Evolutionary conservation across 495 filamentous ascomycete species (phyloP).

Genomic region (Elaphomyces granulatus): DNA sequence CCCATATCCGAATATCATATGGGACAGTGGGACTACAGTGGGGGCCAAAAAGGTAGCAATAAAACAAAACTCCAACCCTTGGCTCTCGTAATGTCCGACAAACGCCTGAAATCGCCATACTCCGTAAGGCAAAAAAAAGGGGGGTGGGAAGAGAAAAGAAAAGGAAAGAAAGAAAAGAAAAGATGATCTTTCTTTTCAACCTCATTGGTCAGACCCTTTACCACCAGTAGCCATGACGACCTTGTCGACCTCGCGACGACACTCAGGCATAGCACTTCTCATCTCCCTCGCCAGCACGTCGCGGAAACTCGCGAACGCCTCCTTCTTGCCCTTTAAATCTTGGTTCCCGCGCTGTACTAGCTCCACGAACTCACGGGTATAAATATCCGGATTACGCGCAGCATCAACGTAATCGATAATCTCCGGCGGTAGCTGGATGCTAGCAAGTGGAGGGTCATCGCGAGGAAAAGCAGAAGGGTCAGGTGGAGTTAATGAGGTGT

Average conservation of each 20-base stretch:
- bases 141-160: too few relatives aligned
- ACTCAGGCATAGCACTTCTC: conserved; percentile 59
- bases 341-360: conserved; percentile 73
- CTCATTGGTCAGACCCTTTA: too few relatives aligned
- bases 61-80: too few relatives aligned
- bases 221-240: conserved; percentile 38
- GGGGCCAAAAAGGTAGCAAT: too few relatives aligned
- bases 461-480: conserved; percentile 22
- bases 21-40: too few relatives aligned
- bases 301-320: conserved; percentile 65
- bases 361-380: conserved; percentile 95
- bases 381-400: conserved; percentile 93
- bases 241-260: conserved; percentile 50
- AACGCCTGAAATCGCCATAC: too few relatives aligned
- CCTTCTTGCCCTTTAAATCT: conserved; percentile 64
- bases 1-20: too few relatives aligned
- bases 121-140: too few relatives aligned
- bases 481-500: conserved; percentile 7
- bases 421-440: conserved; percentile 61
- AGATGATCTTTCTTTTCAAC: too few relatives aligned
- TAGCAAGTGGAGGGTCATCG: conserved; percentile 30
- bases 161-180: too few relatives aligned
- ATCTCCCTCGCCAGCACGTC: conserved; percentile 77
- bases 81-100: too few relatives aligned
- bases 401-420: conserved; percentile 88